Base-by-base conservation (phyloP, 352 stramenopile genomes). In the Phytophthora litchii region DNA sequence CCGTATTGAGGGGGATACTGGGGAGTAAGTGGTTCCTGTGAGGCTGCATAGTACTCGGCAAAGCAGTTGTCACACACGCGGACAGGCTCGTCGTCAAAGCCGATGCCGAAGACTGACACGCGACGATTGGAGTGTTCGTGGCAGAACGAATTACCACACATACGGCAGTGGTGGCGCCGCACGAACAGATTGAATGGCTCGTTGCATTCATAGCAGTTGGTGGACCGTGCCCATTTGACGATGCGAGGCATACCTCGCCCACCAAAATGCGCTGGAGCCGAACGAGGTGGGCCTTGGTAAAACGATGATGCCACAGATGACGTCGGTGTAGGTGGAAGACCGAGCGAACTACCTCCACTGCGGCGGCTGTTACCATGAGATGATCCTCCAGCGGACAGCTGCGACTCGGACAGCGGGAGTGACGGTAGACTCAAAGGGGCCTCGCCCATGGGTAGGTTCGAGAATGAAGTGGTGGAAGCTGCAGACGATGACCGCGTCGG, bases 31-130 rank as follows among this genome's bases (percentile, higher is more conserved):
- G 55, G 55, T 20, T 71, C 57, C 34, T 79, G 63, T 12, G 72
- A 50, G 36, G 62, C 65, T 44, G 74, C 68, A 50, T 88, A 87
- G 48, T 91, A 88, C 43, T 92, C 82, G 20, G 73, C 72, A 29
- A 94, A 95, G 54, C 87, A 95, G n/a, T 80, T 76, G 48, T 95
- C 85, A 38, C 87, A 95, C 57, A 95, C 87, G 21, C 87, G 85
- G 54, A 92, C 81, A 36, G 87, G 87, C 54, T 92, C 85, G 41
- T 91, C 73, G 37, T 93, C 82, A 34, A 92, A 94, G 31, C 87
- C 87, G 40, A 93, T 92, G 20, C 80, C 81, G 16, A 85, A 72
- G 16, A 95, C 70, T 10, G 83, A 80, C 13, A 92, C 71, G 7
- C 85, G 83, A 12, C 85, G 80, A 42, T 68, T 92, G 31, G 87